Conservation (phyloP, 2,329 filamentous ascomycete genomes). For the Cytospora chrysosperma region DNA sequence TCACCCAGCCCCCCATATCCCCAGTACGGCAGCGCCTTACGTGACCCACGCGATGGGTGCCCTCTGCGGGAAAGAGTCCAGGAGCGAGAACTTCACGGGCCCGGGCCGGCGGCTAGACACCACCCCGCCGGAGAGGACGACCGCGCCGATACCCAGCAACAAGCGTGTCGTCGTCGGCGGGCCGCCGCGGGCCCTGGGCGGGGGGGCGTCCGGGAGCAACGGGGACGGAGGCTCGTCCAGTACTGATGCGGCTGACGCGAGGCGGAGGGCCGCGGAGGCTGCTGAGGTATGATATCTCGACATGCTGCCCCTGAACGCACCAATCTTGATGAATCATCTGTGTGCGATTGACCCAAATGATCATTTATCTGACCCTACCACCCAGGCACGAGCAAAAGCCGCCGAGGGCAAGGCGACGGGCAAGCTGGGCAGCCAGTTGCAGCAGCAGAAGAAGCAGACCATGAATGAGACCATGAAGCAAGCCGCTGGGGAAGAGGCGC, state of each 20-base stretch:
- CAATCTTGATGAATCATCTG: neutral
- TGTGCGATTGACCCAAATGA: neutral
- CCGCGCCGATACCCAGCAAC: constrained; percentile 49
- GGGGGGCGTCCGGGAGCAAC: constrained; percentile 42
- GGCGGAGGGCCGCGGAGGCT: constrained; percentile 72
- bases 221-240: constrained; percentile 31
- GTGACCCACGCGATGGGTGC: constrained; percentile 67
- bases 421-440: constrained; percentile 69
- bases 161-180: constrained; percentile 50
- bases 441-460: constrained; percentile 74
- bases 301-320: neutral
- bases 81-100: constrained; percentile 64
- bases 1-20: neutral
- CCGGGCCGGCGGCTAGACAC: constrained; percentile 72
- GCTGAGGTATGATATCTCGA: constrained; percentile 66
- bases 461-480: constrained; percentile 66
- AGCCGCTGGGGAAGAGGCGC: constrained; percentile 64
- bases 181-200: constrained; percentile 64
- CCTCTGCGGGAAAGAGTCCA: constrained; percentile 71
- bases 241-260: constrained; percentile 43
- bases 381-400: constrained; percentile 66
- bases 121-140: constrained; percentile 46
- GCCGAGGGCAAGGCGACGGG: constrained; percentile 55
- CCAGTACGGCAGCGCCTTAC: neutral
- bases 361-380: neutral